phyloP scores from a whole-genome alignment of 352 stramenopile genomes.

The Phytophthora boehmeriae region DNA sequence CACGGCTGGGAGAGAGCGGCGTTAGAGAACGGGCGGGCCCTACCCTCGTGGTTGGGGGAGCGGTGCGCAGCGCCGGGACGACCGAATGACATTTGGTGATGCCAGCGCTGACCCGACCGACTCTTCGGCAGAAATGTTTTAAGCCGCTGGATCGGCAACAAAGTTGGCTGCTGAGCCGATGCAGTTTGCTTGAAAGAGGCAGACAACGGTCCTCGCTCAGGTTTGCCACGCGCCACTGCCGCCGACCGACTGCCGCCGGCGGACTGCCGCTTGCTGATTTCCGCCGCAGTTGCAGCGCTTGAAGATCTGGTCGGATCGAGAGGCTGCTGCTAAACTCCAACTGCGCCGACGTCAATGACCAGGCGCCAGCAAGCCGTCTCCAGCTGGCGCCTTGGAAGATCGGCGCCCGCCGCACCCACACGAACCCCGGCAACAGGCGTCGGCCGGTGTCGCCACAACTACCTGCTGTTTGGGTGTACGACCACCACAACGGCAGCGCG shows the following conservation, averaged over 20 bases:
- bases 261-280: not conserved
- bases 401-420: not conserved
- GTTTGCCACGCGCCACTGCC: no score
- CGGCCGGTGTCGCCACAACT: not conserved
- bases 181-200: no score
- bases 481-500: slow-evolving; percentile 2
- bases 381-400: slow-evolving; percentile 27
- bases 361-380: not conserved
- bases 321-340: not conserved
- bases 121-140: not conserved
- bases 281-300: not conserved
- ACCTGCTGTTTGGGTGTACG: slow-evolving; percentile 27
- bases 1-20: not conserved
- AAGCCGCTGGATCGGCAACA: no score
- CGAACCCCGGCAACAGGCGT: not conserved
- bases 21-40: not conserved
- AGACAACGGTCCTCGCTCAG: no score
- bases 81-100: not conserved
- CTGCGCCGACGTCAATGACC: not conserved
- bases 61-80: no score
- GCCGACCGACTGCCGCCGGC: not conserved
- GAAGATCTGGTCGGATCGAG: slow-evolving; percentile 33
- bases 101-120: not conserved
- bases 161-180: no score
- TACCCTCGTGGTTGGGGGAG: no score